phyloP scores from a whole-genome alignment of 148 eudicot species.

The Simmondsia chinensis region DNA sequence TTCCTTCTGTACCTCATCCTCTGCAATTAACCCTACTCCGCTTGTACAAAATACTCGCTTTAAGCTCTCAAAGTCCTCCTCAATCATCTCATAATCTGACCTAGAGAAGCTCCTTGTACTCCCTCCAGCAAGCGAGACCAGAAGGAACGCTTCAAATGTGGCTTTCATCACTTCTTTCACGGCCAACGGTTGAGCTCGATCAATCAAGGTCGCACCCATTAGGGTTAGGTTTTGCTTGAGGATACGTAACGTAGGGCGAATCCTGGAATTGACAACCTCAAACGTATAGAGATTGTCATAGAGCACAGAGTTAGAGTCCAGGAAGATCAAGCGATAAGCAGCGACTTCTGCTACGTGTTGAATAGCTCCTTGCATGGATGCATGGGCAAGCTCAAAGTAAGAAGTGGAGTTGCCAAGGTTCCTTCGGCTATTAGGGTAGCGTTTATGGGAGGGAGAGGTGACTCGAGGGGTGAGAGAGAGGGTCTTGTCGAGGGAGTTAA shows the following conservation, averaged over 20 bases:
- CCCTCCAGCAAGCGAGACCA: constrained; percentile 88
- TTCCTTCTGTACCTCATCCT: constrained; percentile 68
- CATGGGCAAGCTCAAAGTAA: constrained; percentile 48
- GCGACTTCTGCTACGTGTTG: constrained; percentile 77
- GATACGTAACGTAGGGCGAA: constrained; percentile 44
- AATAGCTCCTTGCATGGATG: constrained; percentile 39
- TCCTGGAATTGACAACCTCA: constrained; percentile 45
- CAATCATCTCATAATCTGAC: constrained; percentile 51
- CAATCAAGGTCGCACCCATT: constrained; percentile 55
- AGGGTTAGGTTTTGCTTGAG: constrained; percentile 77
- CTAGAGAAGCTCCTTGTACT: constrained; percentile 38
- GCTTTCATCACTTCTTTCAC: constrained; percentile 87
- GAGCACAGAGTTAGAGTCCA: constrained; percentile 63
- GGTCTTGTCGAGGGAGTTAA: constrained; percentile 65
- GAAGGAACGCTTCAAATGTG: constrained; percentile 68
- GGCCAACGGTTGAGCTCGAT: constrained; percentile 61
- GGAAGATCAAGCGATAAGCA: constrained; percentile 66
- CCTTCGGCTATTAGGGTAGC: constrained; percentile 16
- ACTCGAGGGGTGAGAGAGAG: constrained; percentile 48
- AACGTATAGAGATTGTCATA: constrained; percentile 54
- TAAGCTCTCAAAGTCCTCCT: constrained; percentile 60
- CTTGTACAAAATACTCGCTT: constrained; percentile 52
- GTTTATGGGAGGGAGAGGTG: constrained; percentile 25
- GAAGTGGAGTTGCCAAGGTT: constrained; percentile 30
- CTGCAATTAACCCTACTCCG: constrained; percentile 50